phyloP scores from a whole-genome alignment of 106 monocot species.

The Dendrobium officinale region DNA sequence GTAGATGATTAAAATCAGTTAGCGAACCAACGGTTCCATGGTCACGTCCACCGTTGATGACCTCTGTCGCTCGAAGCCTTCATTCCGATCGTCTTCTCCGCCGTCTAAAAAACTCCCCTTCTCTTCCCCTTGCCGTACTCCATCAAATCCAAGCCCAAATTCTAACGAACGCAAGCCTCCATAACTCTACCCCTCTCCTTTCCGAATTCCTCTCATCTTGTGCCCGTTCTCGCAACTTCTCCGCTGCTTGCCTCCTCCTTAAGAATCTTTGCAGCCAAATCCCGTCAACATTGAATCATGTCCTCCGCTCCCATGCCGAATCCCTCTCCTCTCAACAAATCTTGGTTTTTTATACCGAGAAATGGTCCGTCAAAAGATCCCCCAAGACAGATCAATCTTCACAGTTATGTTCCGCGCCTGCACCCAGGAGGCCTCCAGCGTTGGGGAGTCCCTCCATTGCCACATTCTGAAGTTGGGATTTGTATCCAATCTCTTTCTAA shows the following conservation, averaged over 20 bases:
- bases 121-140: background rate
- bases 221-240: slow-evolving; percentile 1
- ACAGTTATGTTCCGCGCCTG: slow-evolving; percentile 13
- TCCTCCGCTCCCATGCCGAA: slow-evolving; percentile 11
- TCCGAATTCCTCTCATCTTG: slow-evolving; percentile 15
- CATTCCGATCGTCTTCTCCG: slow-evolving; percentile 5
- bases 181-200: slow-evolving; percentile 5
- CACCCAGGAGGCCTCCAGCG: background rate
- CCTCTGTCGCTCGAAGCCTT: background rate
- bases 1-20: too few relatives aligned
- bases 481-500: slow-evolving; percentile 14
- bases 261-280: background rate
- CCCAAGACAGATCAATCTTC: slow-evolving; percentile 15
- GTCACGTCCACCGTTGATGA: background rate
- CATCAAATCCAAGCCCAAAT: slow-evolving; percentile 32
- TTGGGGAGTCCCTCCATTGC: slow-evolving; percentile 24
- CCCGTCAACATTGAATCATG: slow-evolving; percentile 10
- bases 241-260: background rate
- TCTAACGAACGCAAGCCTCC: slow-evolving; percentile 18
- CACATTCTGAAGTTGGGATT: slow-evolving; percentile 28
- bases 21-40: too few relatives aligned
- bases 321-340: slow-evolving; percentile 6
- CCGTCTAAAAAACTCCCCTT: slow-evolving; percentile 5
- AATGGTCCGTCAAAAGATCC: slow-evolving; percentile 17
- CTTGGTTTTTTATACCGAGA: slow-evolving; percentile 5